Conservation (phyloP, 1,284 basidiomycete species). For the Rhodofomes roseus region DNA sequence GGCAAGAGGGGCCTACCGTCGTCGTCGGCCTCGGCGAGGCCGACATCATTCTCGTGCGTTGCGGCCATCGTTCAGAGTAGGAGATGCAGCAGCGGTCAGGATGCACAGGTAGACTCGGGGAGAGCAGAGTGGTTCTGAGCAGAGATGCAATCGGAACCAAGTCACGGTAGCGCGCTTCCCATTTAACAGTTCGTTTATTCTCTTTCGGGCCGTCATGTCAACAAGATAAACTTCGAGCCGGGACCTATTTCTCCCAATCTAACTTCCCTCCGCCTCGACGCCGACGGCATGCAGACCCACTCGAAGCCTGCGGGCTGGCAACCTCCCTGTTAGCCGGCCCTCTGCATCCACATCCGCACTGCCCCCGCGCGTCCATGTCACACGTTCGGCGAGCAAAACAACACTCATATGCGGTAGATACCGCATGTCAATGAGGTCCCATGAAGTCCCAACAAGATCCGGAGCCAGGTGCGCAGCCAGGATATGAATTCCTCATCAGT, state of each 20-base stretch:
- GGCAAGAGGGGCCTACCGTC: slow-evolving; percentile 27
- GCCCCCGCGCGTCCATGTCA: not conserved
- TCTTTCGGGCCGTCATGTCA: slow-evolving; percentile 24
- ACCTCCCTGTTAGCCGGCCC: not conserved
- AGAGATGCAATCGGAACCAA: slow-evolving; percentile 3
- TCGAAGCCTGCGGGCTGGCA: not conserved
- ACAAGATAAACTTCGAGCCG: slow-evolving; percentile 11
- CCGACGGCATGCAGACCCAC: not conserved
- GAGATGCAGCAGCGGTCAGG: slow-evolving; percentile 2
- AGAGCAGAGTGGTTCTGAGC: slow-evolving; percentile 6
- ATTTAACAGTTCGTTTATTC: slow-evolving; percentile 28
- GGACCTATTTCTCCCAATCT: not conserved
- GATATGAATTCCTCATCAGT: not conserved
- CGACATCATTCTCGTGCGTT: slow-evolving; percentile 18
- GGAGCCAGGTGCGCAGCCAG: not conserved
- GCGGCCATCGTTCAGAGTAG: slow-evolving; percentile 16
- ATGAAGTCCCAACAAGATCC: not conserved
- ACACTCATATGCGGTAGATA: not conserved
- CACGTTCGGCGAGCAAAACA: not conserved
- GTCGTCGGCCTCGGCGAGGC: slow-evolving; percentile 28
- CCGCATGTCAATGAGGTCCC: not conserved
- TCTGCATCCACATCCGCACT: not conserved
- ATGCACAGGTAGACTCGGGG: not conserved
- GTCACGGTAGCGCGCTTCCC: slow-evolving; percentile 21
- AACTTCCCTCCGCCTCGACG: not conserved